Base-by-base conservation (phyloP, 2,329 filamentous ascomycete species). In the Talaromyces sp. region DNA sequence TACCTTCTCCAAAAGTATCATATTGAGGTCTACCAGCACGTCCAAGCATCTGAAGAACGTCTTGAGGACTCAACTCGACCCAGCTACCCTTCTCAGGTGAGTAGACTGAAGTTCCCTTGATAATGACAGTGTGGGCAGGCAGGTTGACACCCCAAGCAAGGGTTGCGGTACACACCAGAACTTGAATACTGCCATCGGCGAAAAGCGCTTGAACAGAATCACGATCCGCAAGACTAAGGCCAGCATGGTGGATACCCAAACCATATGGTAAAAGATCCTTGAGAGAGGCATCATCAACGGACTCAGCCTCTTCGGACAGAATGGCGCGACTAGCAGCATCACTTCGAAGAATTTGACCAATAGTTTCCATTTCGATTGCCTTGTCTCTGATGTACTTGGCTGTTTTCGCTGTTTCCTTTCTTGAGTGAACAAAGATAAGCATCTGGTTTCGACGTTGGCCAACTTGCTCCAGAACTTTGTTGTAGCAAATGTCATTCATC, bases 401-500 rank as follows among this genome's bases (percentile, higher is more conserved):
- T 3, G 95, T 99, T 77, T 99, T 99, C 8, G 92, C 91, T 0
- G 95, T 99, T 73, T 99, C 95, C 69, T 99, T 99, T 65, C 94
- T 84, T 32, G 95, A 99, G 71, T 99, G 95, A 5, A 99, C 94
- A 68, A 99, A 99, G 54, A 99, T 96, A 35, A 99, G 85, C 92
- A 99, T 97, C 73, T 99, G 94, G 65, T 99, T 96, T 58, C 90
- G 86, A 67, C 95, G 88, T 54, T 88, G 87, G 6, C 94, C 94
- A 27, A 97, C 93, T 69, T 97, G 93, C 73, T 99, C 94, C 49
- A 99, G 84, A 24, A 97, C 92, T 74, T 99, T 99, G 60, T 87
- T 95, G 73, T 99, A 99, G 52, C 91, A 97, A 49, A 99, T 92
- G 65, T 99, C 94, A 68, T 99, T 99, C 94, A 99, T 99, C 1